These are phyloP conservation scores for Geotrichum cucujoidarum DNA, from an alignment of 1,139 yeast species.

Conservation along the genomic window DNA sequence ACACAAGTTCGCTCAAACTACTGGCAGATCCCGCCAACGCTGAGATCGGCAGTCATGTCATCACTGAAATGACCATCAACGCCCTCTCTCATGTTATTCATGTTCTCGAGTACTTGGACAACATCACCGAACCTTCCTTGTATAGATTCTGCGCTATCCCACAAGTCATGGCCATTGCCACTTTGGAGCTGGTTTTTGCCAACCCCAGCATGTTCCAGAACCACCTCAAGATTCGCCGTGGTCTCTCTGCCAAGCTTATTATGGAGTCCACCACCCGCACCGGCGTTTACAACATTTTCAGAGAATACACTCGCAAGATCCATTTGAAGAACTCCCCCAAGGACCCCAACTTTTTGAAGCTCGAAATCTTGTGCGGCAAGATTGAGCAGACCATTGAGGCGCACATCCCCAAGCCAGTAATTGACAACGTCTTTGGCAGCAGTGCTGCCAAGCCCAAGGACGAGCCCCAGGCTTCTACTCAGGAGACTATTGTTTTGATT, in stretches of 20 bases:
- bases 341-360: conserved; percentile 82
- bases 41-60: conserved; percentile 54
- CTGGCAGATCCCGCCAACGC: conserved; percentile 54
- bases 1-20: conserved; percentile 45
- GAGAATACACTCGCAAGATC: conserved; percentile 65
- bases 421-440: too few species aligned
- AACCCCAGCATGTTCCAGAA: conserved; percentile 66
- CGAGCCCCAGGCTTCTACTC: conserved; percentile 19
- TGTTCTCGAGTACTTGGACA: conserved; percentile 68
- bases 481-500: conserved; percentile 23
- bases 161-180: conserved; percentile 97
- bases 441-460: conserved; percentile 13
- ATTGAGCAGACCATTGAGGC: conserved; percentile 77
- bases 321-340: conserved; percentile 72
- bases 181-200: conserved; percentile 78
- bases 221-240: conserved; percentile 86
- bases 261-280: conserved; percentile 67
- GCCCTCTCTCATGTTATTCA: conserved; percentile 76
- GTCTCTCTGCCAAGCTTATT: conserved; percentile 78
- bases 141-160: conserved; percentile 96
- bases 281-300: conserved; percentile 72
- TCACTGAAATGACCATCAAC: conserved; percentile 75
- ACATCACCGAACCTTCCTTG: conserved; percentile 73
- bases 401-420: conserved; percentile 28
- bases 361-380: conserved; percentile 83